These are phyloP conservation scores for Miamiensis avidus DNA, from an alignment of 169 alveolate species.

Conservation along the genomic window DNA sequence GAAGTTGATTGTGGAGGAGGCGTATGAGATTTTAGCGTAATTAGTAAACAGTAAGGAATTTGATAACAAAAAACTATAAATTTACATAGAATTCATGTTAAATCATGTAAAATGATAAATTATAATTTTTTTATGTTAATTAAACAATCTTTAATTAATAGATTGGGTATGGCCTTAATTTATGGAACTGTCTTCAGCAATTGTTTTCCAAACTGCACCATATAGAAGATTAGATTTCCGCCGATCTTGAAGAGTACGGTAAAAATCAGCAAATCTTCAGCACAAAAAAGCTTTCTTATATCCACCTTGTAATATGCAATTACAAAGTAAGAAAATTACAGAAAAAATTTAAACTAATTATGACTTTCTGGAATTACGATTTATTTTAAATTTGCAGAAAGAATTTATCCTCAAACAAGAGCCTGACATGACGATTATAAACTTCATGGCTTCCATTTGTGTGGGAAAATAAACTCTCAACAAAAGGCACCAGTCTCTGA, in stretches of 20 bases:
- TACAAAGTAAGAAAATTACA: neutral
- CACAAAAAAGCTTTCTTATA: neutral
- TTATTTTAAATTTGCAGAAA: too few species aligned
- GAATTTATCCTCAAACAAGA: neutral
- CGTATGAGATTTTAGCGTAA: neutral
- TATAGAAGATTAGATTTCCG: neutral
- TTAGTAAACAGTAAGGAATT: too few species aligned
- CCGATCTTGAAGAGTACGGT: too few species aligned
- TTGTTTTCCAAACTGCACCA: neutral
- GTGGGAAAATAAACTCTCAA: too few species aligned
- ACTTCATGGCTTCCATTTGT: neutral
- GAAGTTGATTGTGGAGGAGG: neutral
- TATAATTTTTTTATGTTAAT: too few species aligned
- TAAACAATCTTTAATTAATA: too few species aligned
- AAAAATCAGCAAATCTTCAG: neutral
- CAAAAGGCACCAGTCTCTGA: neutral
- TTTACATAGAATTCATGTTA: neutral
- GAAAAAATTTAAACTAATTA: neutral
- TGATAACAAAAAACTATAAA: neutral
- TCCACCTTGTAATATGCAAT: neutral
- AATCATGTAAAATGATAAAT: neutral
- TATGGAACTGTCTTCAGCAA: neutral
- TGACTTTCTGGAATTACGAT: too few species aligned
- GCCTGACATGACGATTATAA: neutral
- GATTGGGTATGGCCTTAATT: neutral